phyloP scores from a whole-genome alignment of 495 filamentous ascomycete species.

The Penicillium subrubescens region DNA sequence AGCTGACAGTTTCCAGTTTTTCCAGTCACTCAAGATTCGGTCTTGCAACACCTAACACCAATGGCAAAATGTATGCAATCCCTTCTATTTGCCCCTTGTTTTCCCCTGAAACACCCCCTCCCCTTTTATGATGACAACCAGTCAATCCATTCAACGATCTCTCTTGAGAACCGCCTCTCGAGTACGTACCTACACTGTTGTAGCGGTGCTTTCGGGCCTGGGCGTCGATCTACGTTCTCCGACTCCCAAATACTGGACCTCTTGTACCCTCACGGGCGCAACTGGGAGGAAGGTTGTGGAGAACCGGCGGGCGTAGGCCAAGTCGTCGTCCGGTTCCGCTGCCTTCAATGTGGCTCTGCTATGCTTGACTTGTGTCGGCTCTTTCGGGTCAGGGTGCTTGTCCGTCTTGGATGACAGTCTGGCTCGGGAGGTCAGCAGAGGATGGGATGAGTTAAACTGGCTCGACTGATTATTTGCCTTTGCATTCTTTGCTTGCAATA shows the following conservation, averaged over 20 bases:
- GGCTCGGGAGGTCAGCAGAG: slow-evolving; percentile 49
- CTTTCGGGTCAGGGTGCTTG: slow-evolving; percentile 34
- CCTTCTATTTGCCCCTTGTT: background rate
- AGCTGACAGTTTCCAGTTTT: slow-evolving; percentile 26
- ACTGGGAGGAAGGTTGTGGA: slow-evolving; percentile 88
- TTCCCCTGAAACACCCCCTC: slow-evolving; percentile 6
- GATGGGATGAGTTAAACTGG: slow-evolving; percentile 65
- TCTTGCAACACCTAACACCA: background rate
- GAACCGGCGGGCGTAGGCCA: slow-evolving; percentile 49
- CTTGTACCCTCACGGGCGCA: slow-evolving; percentile 33
- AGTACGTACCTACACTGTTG: slow-evolving; percentile 25
- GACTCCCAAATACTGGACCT: slow-evolving; percentile 68
- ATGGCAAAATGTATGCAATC: background rate
- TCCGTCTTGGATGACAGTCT: slow-evolving; percentile 59
- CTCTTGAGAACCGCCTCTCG: slow-evolving; percentile 60
- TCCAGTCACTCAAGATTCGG: background rate
- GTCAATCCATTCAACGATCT: slow-evolving; percentile 99
- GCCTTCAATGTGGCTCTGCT: slow-evolving; percentile 41
- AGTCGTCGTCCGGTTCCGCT: slow-evolving; percentile 30
- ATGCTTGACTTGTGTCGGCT: slow-evolving; percentile 49
- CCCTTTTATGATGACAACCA: slow-evolving; percentile 82
- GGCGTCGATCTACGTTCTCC: slow-evolving; percentile 56
- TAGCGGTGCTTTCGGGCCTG: slow-evolving; percentile 23
- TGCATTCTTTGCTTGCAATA: slow-evolving; percentile 16
- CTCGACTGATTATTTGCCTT: slow-evolving; percentile 57